Base-by-base conservation (phyloP, 805 yeast species). In the Wickerhamiella vanderwaltii region DNA sequence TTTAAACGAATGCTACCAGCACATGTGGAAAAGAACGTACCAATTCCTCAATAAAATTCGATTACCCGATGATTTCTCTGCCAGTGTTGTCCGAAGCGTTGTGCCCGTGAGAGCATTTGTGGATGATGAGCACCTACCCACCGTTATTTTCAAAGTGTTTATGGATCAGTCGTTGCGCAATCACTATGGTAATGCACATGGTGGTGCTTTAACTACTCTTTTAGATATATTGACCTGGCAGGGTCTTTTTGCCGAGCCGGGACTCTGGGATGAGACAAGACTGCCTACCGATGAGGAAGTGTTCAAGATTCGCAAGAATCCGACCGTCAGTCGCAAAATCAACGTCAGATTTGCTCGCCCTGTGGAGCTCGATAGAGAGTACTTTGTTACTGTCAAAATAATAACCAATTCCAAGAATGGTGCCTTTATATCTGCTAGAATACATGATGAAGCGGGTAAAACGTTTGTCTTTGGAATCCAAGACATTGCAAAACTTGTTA, bases 181-280 rank as follows among this genome's bases (percentile, higher is more conserved):
- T 39, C 29, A 36, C 25, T 34, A 45, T 30, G 51, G 46, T n/a
- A 46, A 49, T 40, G 55, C 54, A 11, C 63, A 59, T 34, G 62
- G 62, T 16, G 63, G 63, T 11, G 56, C 57, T 18, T 44, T 51
- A 20, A 53, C 58, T 17, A 52, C 63, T 1, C 24, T 58, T n/a
- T 35, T 55, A 9, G 55, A 58, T 20, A 26, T 47, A 28, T 41
- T 48, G 29, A 45, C 56, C 13, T 41, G 49, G 13, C 43, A 50
- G 22, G 50, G 56, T 3, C 29, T 49, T 9, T 43, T 50, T 4
- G 53, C 46, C 2, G 57, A 56, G 34, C 43, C 34, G 17, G 45
- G 35, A 43, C 55, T 52, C 48, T 58, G 56, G 56, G 24, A 18
- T n/a, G 28, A 23, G 28, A 39, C 17, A 15, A 11, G 20, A 12